These are phyloP conservation scores for Colletotrichum sansevieriae DNA, from an alignment of 2,329 filamentous ascomycete genomes.

Conservation along the genomic window DNA sequence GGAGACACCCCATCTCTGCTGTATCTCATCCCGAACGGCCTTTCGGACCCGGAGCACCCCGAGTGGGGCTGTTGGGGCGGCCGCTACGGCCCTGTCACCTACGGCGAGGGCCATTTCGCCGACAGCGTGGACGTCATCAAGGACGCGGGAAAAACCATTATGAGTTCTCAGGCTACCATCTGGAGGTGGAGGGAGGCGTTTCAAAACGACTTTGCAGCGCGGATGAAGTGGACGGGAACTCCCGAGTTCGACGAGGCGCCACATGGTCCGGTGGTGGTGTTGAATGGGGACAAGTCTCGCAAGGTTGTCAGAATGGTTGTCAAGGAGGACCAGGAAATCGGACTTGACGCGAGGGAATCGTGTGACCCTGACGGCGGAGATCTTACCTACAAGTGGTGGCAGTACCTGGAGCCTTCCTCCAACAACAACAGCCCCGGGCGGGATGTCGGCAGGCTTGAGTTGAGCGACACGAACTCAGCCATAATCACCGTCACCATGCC, in stretches of 20 bases:
- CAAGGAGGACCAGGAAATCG: too few species aligned
- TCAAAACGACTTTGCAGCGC: slow-evolving; percentile 56
- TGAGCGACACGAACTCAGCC: too few species aligned
- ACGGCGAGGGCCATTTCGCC: slow-evolving; percentile 45
- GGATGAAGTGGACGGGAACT: slow-evolving; percentile 41
- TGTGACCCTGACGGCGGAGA: too few species aligned
- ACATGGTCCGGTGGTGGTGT: too few species aligned
- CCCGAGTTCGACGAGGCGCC: background rate
- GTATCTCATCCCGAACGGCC: slow-evolving; percentile 57
- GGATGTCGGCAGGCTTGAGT: too few species aligned
- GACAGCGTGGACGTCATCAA: slow-evolving; percentile 52
- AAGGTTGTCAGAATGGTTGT: too few species aligned
- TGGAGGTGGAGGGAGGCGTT: slow-evolving; percentile 67
- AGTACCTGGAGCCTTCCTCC: too few species aligned
- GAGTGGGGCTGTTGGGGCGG: slow-evolving; percentile 60
- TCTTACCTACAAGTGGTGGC: too few species aligned
- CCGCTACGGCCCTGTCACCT: slow-evolving; percentile 47
- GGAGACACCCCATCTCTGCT: slow-evolving; percentile 60
- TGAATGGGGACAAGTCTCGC: too few species aligned
- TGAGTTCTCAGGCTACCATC: slow-evolving; percentile 61
- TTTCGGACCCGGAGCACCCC: slow-evolving; percentile 53
- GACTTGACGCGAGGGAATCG: too few species aligned
- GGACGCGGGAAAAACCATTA: slow-evolving; percentile 50
- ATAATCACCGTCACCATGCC: too few species aligned
- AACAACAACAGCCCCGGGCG: too few species aligned